Conservation (phyloP, 345 rosid species). For the Aquilaria sinensis region DNA sequence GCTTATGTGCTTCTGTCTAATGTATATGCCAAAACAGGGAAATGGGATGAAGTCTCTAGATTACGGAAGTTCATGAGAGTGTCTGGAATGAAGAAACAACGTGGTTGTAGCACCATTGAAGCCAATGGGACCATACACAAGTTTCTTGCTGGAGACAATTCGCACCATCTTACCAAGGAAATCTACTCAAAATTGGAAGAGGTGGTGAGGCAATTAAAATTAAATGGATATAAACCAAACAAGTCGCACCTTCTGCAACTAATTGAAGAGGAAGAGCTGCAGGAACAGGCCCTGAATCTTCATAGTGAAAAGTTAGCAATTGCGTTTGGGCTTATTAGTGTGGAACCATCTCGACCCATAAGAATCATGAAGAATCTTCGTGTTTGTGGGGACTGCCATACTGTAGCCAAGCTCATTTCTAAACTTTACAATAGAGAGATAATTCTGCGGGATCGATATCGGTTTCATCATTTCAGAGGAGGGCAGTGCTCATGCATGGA, state of each 20-base stretch:
- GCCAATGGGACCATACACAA: conserved; percentile 51
- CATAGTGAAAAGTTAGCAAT: conserved; percentile 73
- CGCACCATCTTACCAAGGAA: conserved; percentile 43
- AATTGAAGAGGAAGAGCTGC: conserved; percentile 58
- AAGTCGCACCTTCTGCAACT: conserved; percentile 55
- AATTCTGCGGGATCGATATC: conserved; percentile 47
- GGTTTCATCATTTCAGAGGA: conserved; percentile 60
- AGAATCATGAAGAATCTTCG: conserved; percentile 64
- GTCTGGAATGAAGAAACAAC: conserved; percentile 57
- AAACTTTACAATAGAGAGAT: conserved; percentile 49
- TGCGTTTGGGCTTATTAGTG: conserved; percentile 54
- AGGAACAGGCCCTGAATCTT: conserved; percentile 53
- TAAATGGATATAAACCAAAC: conserved; percentile 45
- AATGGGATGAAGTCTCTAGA: conserved; percentile 52
- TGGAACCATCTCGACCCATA: conserved; percentile 34
- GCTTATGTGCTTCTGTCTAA: conserved; percentile 64
- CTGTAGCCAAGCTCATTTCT: conserved; percentile 59
- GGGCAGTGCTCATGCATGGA: conserved; percentile 69
- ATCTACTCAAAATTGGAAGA: conserved; percentile 52
- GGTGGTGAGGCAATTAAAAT: conserved; percentile 36
- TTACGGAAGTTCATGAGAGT: conserved; percentile 64
- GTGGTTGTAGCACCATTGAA: conserved; percentile 78
- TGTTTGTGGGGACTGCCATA: conserved; percentile 66
- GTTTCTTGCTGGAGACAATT: conserved; percentile 56
- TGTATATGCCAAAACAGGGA: conserved; percentile 55